Evolutionary conservation across 345 rosid species (phyloP), one percentile per base, ranked within the genome.

Genomic region (Excoecaria cochinchinensis): DNA sequence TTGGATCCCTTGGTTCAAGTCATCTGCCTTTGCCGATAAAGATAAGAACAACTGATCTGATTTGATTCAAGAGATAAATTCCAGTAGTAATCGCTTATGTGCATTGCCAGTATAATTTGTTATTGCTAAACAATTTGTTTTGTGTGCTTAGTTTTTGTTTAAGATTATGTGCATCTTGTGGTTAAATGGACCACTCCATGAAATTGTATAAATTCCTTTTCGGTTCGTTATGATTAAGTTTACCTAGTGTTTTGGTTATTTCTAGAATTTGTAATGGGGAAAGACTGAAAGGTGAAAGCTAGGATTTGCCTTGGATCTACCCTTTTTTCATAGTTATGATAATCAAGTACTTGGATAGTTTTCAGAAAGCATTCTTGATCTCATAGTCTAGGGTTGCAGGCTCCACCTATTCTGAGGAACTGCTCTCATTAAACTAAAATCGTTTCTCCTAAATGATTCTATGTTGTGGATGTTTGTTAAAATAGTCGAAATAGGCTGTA

Each of bases 1-100:
- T 36, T 95, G 98, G 92, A 80, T 91, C 67, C 98, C 99, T 71
- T 95, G 99, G 99, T 91, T 95, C 86, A 91, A 84, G 74, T 76
- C 83, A 36, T 76, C 83, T n/a, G 70, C 83, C 22, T 57, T 51
- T 68, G 66, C 76, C 44, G 44, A 6, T 15, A 76, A 80, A 61
- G 79, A 67, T 42, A 76, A 76, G 73, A 61, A 31, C 13, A 66
- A 24, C 46, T 80, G 77, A 80, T 67, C 57, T 47, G 65, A 14
- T 60, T 19, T 31, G 25, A 40, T 50, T 22, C 21, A 1, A 17
- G 8, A 52, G 48, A 53, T 31, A 19, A n/a, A 48, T 53, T 42
- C 19, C 48, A 14, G 0, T 38, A 1, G 59, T 36, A 47, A 9
- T 56, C 40, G 36, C 57, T 59, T 61, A 12, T 21, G 38, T 61